Percentiles rank a stretch among this genome's conserved stretches.
phyloP scores from a whole-genome alignment of 73 alveolate species.

The Paramecium pentaurelia region DNA sequence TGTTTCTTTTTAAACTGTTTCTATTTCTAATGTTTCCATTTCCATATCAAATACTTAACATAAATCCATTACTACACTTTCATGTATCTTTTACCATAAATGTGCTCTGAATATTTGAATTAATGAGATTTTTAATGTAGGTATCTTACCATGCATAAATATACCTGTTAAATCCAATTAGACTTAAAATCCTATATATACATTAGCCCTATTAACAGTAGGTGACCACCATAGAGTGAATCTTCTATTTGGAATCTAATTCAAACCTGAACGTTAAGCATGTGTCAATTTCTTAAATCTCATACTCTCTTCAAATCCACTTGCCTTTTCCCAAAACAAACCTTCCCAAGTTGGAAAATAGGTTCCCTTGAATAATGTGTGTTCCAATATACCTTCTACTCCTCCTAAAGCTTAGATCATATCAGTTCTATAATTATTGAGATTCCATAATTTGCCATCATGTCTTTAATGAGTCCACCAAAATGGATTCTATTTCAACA shows the following conservation, averaged over 20 bases:
- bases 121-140: constrained; percentile 98
- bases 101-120: constrained; percentile 99
- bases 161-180: constrained; percentile 99
- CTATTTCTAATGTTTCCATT: constrained; percentile 97
- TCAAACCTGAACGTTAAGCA: constrained; percentile 99
- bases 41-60: constrained; percentile 99
- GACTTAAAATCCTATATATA: constrained; percentile 99
- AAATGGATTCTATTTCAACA: constrained; percentile 97
- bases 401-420: constrained; percentile 99
- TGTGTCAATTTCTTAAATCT: constrained; percentile 99
- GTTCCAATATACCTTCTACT: constrained; percentile 99
- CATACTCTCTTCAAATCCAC: constrained; percentile 99
- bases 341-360: constrained; percentile 99
- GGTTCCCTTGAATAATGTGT: constrained; percentile 99
- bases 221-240: constrained; percentile 99
- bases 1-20: constrained; percentile 99
- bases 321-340: constrained; percentile 97
- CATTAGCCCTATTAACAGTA: constrained; percentile 99
- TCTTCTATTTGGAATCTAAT: constrained; percentile 99
- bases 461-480: constrained; percentile 99
- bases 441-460: constrained; percentile 99
- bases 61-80: constrained; percentile 99
- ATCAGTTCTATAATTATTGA: constrained; percentile 99
- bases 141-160: constrained; percentile 99
- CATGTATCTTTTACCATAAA: constrained; percentile 99